Base-by-base conservation (phyloP, 768 basidiomycete genomes). In the Leccinum uliginosum region DNA sequence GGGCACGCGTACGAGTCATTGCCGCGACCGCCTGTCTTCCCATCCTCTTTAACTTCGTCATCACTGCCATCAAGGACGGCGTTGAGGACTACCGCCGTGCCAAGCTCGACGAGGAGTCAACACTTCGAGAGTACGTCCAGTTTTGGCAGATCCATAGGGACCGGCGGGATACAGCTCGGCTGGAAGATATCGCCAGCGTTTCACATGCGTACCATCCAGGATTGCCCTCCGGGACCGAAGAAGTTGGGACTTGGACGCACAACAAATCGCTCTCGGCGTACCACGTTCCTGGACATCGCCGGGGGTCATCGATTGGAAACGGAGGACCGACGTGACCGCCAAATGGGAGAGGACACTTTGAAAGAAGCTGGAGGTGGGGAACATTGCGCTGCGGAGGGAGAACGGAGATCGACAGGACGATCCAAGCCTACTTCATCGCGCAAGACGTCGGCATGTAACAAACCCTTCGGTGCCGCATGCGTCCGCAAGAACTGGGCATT, bases 361-460 rank as follows among this genome's bases (percentile, higher is more conserved):
- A 94, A 98, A 98, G 79, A 98, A 98, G 78, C 79, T 98, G 45
- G 94, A 97, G 68, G 94, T 98, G 10, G 96, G 96, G 19, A 94
- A 98, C 67, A 74, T 98, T 21, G 91, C 98, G 29, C 75, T 98
- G 9, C 77, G 98, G 32, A 77, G 88, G 57, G 93, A 98, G 62
- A 90, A 98, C 71, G 96, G 95, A 98, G 76, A 91, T 97, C 62
- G 94, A 97, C 78, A 96, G 96, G 78, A 97, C 95, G 2, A 92
- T 96, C 55, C 95, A 97, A 70, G 95, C 95, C 3, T 96, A 84
- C 75, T 96, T 97, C 77, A 98, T 97, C 67, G 90, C 88, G 9
- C 93, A 96, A 71, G 95, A 98, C 68, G 65, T 93, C 62, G 95
- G 97, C 71, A 95, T 98, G 93, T 97, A 93, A 97, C 74, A 76